These are phyloP conservation scores for Fusarium haematococcum DNA, from an alignment of 2,329 filamentous ascomycete species.

Conservation along the genomic window DNA sequence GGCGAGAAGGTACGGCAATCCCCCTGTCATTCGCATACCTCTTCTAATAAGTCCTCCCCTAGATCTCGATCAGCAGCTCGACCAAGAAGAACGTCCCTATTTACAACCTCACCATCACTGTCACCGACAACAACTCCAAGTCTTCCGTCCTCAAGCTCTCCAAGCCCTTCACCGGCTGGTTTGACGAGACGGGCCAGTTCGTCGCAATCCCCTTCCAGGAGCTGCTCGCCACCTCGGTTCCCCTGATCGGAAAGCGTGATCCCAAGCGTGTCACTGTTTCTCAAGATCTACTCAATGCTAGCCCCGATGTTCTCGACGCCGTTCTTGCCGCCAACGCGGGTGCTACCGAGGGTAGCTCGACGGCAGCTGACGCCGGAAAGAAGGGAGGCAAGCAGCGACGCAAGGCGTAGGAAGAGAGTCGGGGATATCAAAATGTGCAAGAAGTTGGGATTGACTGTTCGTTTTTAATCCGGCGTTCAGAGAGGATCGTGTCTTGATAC, in stretches of 20 bases:
- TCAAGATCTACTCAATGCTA: conserved; percentile 53
- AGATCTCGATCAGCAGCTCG: conserved; percentile 80
- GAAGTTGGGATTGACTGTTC: conserved; percentile 10
- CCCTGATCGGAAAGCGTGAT: conserved; percentile 74
- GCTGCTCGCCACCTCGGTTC: conserved; percentile 77
- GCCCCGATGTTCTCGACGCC: conserved; percentile 63
- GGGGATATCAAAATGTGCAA: background rate
- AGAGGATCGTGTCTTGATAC: conserved; percentile 24
- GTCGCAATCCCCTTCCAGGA: conserved; percentile 82
- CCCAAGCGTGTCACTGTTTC: conserved; percentile 64
- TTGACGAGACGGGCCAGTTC: conserved; percentile 79
- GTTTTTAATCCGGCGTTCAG: conserved; percentile 34
- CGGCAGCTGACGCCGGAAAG: conserved; percentile 52
- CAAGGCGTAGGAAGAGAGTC: conserved; percentile 51
- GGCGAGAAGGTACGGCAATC: conserved; percentile 74
- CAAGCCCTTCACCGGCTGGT: conserved; percentile 80
- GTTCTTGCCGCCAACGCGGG: conserved; percentile 53
- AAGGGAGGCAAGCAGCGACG: conserved; percentile 61
- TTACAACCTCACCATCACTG: conserved; percentile 79
- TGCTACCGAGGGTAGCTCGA: conserved; percentile 43
- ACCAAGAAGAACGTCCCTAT: conserved; percentile 83
- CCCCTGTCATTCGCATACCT: background rate
- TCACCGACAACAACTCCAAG: conserved; percentile 55
- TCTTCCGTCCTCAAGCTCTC: conserved; percentile 64
- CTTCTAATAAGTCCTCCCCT: conserved; percentile 26